These are phyloP conservation scores for Epichloe gansuensis DNA, from an alignment of 2,329 filamentous ascomycete genomes.

Conservation along the genomic window DNA sequence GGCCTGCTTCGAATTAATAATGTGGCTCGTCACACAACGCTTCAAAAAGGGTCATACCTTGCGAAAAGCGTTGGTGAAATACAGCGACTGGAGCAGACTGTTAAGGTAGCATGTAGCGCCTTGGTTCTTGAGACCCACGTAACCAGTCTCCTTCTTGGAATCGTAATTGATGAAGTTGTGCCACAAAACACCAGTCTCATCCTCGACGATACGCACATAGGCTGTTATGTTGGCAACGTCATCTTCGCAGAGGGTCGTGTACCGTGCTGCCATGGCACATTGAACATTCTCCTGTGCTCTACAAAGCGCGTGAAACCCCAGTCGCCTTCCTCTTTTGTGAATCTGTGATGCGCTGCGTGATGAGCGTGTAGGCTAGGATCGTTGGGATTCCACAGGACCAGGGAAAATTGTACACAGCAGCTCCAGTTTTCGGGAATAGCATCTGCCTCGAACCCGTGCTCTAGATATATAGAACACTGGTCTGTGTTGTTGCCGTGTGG, in stretches of 20 bases:
- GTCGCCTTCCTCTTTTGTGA: constrained; percentile 90
- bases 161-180: constrained; percentile 92
- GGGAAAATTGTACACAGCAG: constrained; percentile 87
- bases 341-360: constrained; percentile 82
- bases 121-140: constrained; percentile 92
- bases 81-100: constrained; percentile 71
- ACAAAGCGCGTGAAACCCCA: constrained; percentile 98
- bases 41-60: constrained; percentile 44
- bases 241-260: constrained; percentile 64
- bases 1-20: constrained; percentile 41
- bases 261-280: constrained; percentile 58
- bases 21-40: not conserved
- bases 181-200: constrained; percentile 82
- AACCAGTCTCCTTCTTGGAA: constrained; percentile 98
- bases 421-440: constrained; percentile 86
- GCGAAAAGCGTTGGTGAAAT: constrained; percentile 85
- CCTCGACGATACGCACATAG: constrained; percentile 70
- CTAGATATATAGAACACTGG: constrained; percentile 87
- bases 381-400: constrained; percentile 89
- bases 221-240: constrained; percentile 70
- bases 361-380: constrained; percentile 78
- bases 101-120: constrained; percentile 87
- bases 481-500: constrained; percentile 92
- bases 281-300: constrained; percentile 77
- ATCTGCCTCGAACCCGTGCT: constrained; percentile 73